Conservation (phyloP, 768 basidiomycete species). For the Boletellus ananas region DNA sequence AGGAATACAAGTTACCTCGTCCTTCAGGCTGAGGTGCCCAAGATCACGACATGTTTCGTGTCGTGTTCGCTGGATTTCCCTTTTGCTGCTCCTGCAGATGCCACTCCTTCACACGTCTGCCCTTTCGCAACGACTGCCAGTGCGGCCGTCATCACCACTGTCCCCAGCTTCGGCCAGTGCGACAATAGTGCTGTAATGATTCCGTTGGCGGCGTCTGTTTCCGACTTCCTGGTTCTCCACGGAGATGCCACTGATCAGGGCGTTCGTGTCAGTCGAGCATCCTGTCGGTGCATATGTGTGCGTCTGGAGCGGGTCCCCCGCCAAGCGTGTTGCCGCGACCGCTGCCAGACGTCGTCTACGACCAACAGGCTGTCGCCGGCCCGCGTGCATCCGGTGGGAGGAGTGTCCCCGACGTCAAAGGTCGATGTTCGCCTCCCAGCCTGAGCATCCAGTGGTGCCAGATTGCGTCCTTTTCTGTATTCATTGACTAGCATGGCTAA, state of each 20-base stretch:
- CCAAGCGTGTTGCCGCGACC: slow-evolving; percentile 45
- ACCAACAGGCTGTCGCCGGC: no score
- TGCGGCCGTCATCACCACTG: slow-evolving; percentile 5
- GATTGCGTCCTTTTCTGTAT: no score
- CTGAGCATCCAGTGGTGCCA: no score
- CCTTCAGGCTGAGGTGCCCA: background rate
- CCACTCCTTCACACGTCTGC: slow-evolving; percentile 15
- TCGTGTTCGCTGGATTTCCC: background rate
- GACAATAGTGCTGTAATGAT: slow-evolving; percentile 10
- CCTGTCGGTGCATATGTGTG: background rate
- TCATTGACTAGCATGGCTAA: no score
- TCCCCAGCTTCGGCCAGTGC: slow-evolving; percentile 5
- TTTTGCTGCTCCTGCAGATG: background rate
- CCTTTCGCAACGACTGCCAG: slow-evolving; percentile 12
- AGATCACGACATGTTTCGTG: background rate
- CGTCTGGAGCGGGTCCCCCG: slow-evolving; percentile 41
- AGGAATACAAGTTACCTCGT: slow-evolving; percentile 13
- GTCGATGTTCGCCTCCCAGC: no score
- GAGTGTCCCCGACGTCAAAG: no score
- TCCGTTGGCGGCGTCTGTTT: background rate
- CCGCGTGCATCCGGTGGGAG: no score
- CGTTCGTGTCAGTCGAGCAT: background rate
- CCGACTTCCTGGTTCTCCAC: slow-evolving; percentile 79
- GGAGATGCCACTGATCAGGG: slow-evolving; percentile 66
- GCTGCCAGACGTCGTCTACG: slow-evolving; percentile 36